Base-by-base conservation (phyloP, 495 filamentous ascomycete genomes). In the Podospora pseudopauciseta region DNA sequence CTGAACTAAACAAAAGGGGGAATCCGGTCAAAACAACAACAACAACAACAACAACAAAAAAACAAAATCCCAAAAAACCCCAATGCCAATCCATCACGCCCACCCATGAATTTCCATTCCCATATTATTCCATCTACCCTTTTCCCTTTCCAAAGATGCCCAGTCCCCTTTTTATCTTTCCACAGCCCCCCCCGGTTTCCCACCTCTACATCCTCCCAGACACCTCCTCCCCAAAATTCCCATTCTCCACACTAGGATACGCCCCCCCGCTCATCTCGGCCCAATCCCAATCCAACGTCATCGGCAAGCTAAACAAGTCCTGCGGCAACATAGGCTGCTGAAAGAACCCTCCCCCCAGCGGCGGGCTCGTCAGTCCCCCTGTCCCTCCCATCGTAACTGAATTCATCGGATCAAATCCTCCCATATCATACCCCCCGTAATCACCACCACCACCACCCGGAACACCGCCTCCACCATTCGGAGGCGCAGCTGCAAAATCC, bases 271-370 rank as follows among this genome's bases (percentile, higher is more conserved):
- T 90, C 86, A 95, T 90, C 75, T 97, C 93, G 0, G 92, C 93
- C 95, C 96, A 98, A 74, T 98, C 92, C 96, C 96, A 99, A 75
- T 98, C 96, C 23, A 98, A 86, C 16, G 92, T 95, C 89, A 97
- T 96, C 11, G 93, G 91, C 87, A 97, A 90, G 77, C 93, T 90
- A 91, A 94, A 99, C 63, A 99, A 80, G 82, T 98, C 96, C 72
- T 94, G 93, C n/a, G 95, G 95, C 58, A 98, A 90, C 73, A 97
- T 92, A 1, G 94, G 93, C 70, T 97, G 93, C 75, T 97, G 92
- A 75, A 75, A 78, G 15, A 68, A 57, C 19, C 60, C 68, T 5
- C 70, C 73, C 4, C 68, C 57, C 28, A 74, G 2, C 2, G 86
- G 77, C 18, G 83, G 78, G 28, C 79, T 79, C 70, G 78, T 72